phyloP scores from a whole-genome alignment of 441 rosid genomes.

The Erodium texanum region DNA sequence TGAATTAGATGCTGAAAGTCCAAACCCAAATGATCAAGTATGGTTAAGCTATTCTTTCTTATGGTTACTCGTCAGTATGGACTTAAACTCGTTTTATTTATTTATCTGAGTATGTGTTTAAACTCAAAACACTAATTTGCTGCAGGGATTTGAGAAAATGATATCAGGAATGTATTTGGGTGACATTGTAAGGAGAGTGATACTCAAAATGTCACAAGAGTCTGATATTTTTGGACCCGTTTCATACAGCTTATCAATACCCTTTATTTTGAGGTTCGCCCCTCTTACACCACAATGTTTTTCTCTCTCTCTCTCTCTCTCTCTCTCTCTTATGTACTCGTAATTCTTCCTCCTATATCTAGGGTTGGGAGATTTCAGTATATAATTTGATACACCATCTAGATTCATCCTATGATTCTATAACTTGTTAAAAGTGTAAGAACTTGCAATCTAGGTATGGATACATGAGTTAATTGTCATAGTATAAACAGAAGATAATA shows the following conservation, averaged over 20 bases:
- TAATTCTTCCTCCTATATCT: too few species aligned
- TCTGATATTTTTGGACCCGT: slow-evolving; percentile 63
- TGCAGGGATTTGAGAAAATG: slow-evolving; percentile 97
- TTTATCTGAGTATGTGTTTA: too few species aligned
- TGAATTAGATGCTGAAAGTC: slow-evolving; percentile 74
- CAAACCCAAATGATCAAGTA: slow-evolving; percentile 82
- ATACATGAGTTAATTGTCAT: neutral
- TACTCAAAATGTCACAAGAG: slow-evolving; percentile 62
- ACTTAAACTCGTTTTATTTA: slow-evolving; percentile 7
- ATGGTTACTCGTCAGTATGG: slow-evolving; percentile 6
- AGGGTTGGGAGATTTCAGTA: too few species aligned
- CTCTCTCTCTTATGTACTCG: too few species aligned
- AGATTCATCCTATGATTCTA: neutral
- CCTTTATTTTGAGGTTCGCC: slow-evolving; percentile 49
- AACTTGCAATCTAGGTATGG: neutral
- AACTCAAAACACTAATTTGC: slow-evolving; percentile 13
- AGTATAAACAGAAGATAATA: too few species aligned
- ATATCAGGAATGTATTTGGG: slow-evolving; percentile 95
- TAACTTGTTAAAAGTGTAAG: neutral
- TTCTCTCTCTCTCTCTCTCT: too few species aligned
- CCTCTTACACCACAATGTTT: too few species aligned
- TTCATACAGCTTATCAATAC: slow-evolving; percentile 42
- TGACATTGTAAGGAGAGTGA: slow-evolving; percentile 81
- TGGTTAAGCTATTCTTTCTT: slow-evolving; percentile 1
- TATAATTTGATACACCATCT: neutral